A percentile compares a stretch with the other conserved stretches of the same genome.
Conservation (phyloP, 2,329 filamentous ascomycete genomes). For the Apiospora marii region DNA sequence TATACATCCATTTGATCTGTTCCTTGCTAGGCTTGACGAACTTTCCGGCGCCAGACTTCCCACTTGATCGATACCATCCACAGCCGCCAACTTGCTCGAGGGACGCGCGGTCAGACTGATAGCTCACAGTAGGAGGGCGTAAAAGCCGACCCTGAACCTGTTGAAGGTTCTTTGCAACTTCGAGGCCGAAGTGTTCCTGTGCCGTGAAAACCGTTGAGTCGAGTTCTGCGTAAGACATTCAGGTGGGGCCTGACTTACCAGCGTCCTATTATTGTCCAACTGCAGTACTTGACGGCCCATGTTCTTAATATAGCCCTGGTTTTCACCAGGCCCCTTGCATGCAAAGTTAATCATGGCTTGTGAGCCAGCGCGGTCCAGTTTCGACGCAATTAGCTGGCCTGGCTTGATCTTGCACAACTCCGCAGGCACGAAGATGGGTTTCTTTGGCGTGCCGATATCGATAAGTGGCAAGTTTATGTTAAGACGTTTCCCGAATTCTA, state of each 20-base stretch:
- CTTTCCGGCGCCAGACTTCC: conserved; percentile 55
- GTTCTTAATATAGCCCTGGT: conserved; percentile 70
- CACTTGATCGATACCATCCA: conserved; percentile 71
- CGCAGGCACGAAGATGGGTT: conserved; percentile 70
- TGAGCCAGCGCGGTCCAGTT: conserved; percentile 67
- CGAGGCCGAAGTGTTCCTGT: conserved; percentile 65
- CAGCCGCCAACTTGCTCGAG: conserved; percentile 38
- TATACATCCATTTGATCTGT: conserved; percentile 60
- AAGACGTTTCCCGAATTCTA: conserved; percentile 38
- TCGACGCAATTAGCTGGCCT: conserved; percentile 69
- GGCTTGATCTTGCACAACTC: conserved; percentile 70
- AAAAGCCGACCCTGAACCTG: conserved; percentile 78
- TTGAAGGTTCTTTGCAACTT: conserved; percentile 67
- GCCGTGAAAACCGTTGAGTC: not conserved
- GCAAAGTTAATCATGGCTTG: conserved; percentile 76
- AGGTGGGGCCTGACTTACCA: conserved; percentile 44
- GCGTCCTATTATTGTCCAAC: conserved; percentile 57
- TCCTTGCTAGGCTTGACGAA: conserved; percentile 59
- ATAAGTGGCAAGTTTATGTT: conserved; percentile 62
- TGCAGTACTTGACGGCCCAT: conserved; percentile 65
- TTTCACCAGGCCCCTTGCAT: conserved; percentile 69
- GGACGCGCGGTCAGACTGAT: conserved; percentile 47
- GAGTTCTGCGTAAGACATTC: not conserved
- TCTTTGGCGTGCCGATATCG: conserved; percentile 67
- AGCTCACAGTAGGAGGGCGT: conserved; percentile 64